Evolutionary conservation across 805 yeast genomes (phyloP), one percentile per base, ranked within the genome.

Genomic region (Starmerella asiatica): DNA sequence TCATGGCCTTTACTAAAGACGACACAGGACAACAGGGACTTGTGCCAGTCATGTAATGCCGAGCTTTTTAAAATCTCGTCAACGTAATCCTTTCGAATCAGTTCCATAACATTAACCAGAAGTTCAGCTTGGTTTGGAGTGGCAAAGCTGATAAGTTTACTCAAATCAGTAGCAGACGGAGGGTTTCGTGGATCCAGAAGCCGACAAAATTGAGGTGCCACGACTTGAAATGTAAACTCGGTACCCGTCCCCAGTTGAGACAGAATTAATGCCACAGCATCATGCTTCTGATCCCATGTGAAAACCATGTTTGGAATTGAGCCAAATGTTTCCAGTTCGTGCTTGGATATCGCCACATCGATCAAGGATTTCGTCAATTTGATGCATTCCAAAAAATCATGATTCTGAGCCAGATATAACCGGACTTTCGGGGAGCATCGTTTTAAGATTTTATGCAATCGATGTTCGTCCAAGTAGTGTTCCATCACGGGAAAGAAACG

Each of bases 261-360:
- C 9, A 45, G 19, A 3, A 43, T 36, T 18, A 17, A 18, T 11
- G 19, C 32, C 3, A 45, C 46, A 5, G 36, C 35, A 2, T 30
- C 19, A 23, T 46, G 50, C 12, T 48, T 30, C 28, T 45, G 44
- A 16, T 35, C 31, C 50, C 50, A 46, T 3, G 32, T 23, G 21
- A 20, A 38, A 1, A 45, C 40, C 18, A n/a, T 20, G 19, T 38
- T 46, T n/a, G 47, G 50, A 5, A 45, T 7, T 6, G 9, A 3
- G 5, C 5, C 7, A 23, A 46, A 29, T 2, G 36, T 30, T 5
- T 18, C 36, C 15, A 46, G 15, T 23, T 46, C 48, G 2, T 14
- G 5, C 14, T 19, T 17, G 8, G 18, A 23, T 2, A 45, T 38
- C 1, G 38, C 33, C n/a, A 17, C 27, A n/a, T 41, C 39, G 15